Conservation (phyloP, 768 basidiomycete genomes). For the Tricholomella constricta region DNA sequence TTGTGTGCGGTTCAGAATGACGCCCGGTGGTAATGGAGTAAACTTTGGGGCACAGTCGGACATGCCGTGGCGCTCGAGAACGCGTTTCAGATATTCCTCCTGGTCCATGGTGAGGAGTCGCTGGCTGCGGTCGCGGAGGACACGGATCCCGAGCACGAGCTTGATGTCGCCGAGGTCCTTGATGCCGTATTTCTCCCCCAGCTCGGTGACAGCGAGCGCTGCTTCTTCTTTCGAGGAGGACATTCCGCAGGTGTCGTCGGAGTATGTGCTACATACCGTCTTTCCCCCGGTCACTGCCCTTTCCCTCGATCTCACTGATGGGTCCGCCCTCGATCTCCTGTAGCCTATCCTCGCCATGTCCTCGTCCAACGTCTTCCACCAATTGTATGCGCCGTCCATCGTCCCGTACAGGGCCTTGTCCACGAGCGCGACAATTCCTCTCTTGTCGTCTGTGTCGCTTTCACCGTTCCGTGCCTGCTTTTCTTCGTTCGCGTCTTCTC, state of each 20-base stretch:
- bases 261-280: neutral
- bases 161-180: neutral
- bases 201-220: neutral
- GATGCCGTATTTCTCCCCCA: neutral
- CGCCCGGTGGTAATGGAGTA: neutral
- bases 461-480: too few species aligned
- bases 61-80: too few species aligned
- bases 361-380: neutral
- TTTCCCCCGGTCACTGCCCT: neutral
- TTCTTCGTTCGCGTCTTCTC: neutral
- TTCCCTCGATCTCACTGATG: too few species aligned
- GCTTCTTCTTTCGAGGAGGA: neutral
- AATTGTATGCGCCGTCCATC: neutral
- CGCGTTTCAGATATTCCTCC: too few species aligned
- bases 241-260: neutral
- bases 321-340: too few species aligned
- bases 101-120: too few species aligned
- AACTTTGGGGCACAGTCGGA: conserved; percentile 25
- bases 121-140: too few species aligned
- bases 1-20: neutral
- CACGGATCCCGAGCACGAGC: neutral
- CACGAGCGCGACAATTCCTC: too few species aligned
- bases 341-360: neutral
- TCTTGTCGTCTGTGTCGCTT: too few species aligned
- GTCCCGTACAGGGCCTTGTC: neutral